These are phyloP conservation scores for Crithidia mellificae DNA, from an alignment of 208 protist species.

Conservation along the genomic window DNA sequence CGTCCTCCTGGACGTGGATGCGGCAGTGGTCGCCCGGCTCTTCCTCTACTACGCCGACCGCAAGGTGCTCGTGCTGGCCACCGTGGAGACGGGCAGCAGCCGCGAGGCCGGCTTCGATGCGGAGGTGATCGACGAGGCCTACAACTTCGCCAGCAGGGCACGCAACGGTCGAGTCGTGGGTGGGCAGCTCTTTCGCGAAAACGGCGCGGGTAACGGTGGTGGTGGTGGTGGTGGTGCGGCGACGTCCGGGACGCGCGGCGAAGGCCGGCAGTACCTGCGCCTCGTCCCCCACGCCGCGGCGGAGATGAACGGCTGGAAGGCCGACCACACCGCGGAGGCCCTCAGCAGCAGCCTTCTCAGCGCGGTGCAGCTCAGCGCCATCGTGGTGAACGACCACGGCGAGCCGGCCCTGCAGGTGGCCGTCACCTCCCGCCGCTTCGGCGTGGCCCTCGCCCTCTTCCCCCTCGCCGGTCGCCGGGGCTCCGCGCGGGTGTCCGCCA, in stretches of 20 bases:
- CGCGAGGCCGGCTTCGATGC: constrained; percentile 6
- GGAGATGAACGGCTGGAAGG: constrained; percentile 38
- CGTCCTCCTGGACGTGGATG: constrained; percentile 26
- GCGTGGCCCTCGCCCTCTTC: constrained; percentile 39
- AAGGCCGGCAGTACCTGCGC: constrained; percentile 26
- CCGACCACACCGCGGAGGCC: constrained; percentile 20
- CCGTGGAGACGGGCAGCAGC: constrained; percentile 32
- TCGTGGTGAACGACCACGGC: constrained; percentile 30
- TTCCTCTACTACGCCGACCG: constrained; percentile 52
- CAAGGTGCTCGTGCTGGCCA: constrained; percentile 43
- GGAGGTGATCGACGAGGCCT: constrained; percentile 21
- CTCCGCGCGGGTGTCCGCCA: constrained; percentile 17
- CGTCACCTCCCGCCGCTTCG: constrained; percentile 35
- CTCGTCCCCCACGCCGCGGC: constrained; percentile 44
- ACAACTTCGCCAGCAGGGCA: constrained; percentile 23
- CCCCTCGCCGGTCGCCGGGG: constrained; percentile 30
- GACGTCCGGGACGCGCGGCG: not conserved
- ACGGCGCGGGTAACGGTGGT: too few relatives aligned
- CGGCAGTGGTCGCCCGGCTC: constrained; percentile 32
- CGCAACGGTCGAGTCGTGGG: constrained; percentile 10
- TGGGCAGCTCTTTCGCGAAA: constrained; percentile 4
- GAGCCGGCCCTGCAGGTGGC: constrained; percentile 41
- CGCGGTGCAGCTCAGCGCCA: constrained; percentile 35
- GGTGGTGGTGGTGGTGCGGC: not conserved
- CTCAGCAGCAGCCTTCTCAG: constrained; percentile 23